Percentiles rank a stretch among this genome's conserved stretches.
Conservation (phyloP, 139 green algal genomes). For the Coccomyxa sp. region DNA sequence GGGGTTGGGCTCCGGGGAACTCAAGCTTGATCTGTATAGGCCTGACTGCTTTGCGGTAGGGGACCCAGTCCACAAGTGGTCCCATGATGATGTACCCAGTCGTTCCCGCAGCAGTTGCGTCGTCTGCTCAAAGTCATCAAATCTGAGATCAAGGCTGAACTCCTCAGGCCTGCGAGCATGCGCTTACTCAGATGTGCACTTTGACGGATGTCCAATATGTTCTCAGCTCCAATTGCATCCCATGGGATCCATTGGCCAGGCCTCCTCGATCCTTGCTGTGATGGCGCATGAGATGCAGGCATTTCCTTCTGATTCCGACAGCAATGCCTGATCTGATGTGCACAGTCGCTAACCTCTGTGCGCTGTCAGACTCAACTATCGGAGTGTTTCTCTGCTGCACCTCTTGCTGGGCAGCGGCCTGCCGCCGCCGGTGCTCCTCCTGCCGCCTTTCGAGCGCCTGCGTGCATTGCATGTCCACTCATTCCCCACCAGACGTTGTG, state of each 20-base stretch:
- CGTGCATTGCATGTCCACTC: neutral
- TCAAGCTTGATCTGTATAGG: neutral
- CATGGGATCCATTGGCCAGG: no score
- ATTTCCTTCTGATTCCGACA: no score
- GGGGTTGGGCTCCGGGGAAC: neutral
- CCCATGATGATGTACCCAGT: no score
- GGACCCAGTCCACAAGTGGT: no score
- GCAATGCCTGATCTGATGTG: neutral
- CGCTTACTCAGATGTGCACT: neutral
- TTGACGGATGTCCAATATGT: neutral
- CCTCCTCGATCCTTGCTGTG: neutral
- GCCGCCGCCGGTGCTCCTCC: neutral
- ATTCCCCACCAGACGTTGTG: neutral
- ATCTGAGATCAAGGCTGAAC: neutral
- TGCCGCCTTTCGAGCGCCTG: neutral
- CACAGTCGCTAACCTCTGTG: neutral
- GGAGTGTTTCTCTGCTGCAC: neutral
- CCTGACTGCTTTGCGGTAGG: neutral
- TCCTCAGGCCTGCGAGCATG: neutral
- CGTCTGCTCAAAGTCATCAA: neutral
- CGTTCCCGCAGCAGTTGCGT: neutral
- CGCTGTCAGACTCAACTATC: neutral
- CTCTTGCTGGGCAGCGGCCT: neutral
- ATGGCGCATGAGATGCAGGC: neutral
- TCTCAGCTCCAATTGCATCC: neutral